Base-by-base conservation (phyloP, 306 rosid genomes). In the Rubus parviflorus region DNA sequence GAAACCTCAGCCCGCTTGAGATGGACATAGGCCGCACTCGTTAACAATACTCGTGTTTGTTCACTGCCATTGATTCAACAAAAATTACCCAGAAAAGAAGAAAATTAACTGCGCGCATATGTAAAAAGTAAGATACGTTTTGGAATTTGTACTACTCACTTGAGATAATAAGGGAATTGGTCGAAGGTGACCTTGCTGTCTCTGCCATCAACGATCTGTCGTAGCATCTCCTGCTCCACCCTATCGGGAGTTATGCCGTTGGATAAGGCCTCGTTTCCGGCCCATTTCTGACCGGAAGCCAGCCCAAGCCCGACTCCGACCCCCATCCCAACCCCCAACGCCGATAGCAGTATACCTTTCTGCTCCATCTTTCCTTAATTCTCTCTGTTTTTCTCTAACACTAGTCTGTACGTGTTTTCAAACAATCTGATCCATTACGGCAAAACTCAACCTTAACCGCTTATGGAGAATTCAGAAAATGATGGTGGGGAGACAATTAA, bases 21-120 rank as follows among this genome's bases (percentile, higher is more conserved):
- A 84, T 96, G 98, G 40, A 96, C 97, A 79, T 92, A 96, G 16
- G 99, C 99, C 67, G 91, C 98, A 85, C 99, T 96, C 75, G 98
- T 96, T 58, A 96, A 85, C 87, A 91, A 65, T 13, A 85, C 97
- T 65, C 98, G 68, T 5, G 98, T 96, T 74, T 93, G 94, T 81
- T 96, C 99, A 86, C 98, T 96, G 90, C 38, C 35, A 25, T 37
- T 38, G 42, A 63, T 25, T 25, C 66, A 60, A n/a, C 0, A 25
- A 6, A n/a, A 57, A 8, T 42, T 42, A 42, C 46, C 46, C 35
- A 30, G 35, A 30, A 30, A 42, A 42, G 7, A 42, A 42, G 7
- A 42, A 42, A 42, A 42, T 42, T 42, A 42, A 42, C 46, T 3
- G 46, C n/a, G n/a, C n/a, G n/a, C 46, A 42, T 1, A 42, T 4